These are phyloP conservation scores for Agrocybe chaxingu DNA, from an alignment of 768 basidiomycete genomes.

Conservation along the genomic window DNA sequence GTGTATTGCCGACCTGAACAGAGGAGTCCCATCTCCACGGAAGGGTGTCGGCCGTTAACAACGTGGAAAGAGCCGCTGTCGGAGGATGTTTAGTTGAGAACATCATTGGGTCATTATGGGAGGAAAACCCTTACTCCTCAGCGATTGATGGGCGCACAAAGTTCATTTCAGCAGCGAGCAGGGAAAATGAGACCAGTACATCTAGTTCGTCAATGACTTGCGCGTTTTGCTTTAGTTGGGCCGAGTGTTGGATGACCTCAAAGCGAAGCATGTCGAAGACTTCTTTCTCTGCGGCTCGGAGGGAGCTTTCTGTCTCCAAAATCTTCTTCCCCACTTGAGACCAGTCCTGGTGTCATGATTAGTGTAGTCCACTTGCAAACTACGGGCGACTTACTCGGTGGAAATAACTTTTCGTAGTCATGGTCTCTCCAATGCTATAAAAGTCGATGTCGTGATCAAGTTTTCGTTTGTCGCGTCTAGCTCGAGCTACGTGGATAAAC, in stretches of 20 bases:
- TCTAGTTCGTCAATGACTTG: conserved; percentile 86
- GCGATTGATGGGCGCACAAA: conserved; percentile 70
- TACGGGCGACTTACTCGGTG: conserved; percentile 41
- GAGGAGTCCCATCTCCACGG: conserved; percentile 86
- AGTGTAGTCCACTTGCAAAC: not conserved
- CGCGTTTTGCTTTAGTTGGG: conserved; percentile 67
- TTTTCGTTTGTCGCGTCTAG: conserved; percentile 57
- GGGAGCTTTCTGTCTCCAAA: conserved; percentile 47
- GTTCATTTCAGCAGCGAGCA: conserved; percentile 72
- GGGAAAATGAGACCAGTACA: conserved; percentile 77
- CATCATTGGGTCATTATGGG: not conserved
- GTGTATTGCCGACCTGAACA: conserved; percentile 74
- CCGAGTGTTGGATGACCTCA: conserved; percentile 60
- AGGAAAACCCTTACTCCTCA: conserved; percentile 53
- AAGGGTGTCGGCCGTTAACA: conserved; percentile 83
- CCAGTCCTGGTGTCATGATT: conserved; percentile 56
- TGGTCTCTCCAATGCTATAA: conserved; percentile 56
- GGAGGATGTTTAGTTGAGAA: conserved; percentile 25
- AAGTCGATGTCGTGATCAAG: conserved; percentile 50
- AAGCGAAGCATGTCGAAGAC: conserved; percentile 68
- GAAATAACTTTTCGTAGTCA: conserved; percentile 68
- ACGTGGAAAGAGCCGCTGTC: conserved; percentile 53
- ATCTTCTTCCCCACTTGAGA: conserved; percentile 70
- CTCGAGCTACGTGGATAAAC: conserved; percentile 68
- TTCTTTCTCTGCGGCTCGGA: conserved; percentile 61